Evolutionary conservation across 2,329 filamentous ascomycete genomes (phyloP).

Genomic region (Calonectria henricotiae): DNA sequence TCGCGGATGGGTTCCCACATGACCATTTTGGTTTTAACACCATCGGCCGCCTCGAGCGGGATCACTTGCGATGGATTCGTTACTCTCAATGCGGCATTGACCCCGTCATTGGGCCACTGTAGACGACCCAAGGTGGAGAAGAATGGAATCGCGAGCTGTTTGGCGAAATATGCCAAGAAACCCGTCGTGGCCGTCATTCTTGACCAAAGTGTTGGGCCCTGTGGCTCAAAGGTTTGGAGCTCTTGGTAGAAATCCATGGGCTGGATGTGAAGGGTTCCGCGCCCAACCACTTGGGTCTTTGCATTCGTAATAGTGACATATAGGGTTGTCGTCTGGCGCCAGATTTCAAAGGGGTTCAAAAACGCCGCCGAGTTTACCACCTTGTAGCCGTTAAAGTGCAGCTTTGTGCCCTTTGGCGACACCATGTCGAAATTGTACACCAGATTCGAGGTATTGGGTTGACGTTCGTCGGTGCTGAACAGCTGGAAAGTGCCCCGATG

Average conservation of each 20-base stretch:
- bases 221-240: conserved; percentile 67
- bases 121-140: conserved; percentile 44
- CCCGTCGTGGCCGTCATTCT: conserved; percentile 20
- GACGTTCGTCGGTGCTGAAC: conserved; percentile 70
- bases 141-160: conserved; percentile 37
- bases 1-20: conserved; percentile 70
- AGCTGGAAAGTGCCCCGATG: conserved; percentile 73
- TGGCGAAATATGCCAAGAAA: conserved; percentile 38
- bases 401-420: conserved; percentile 67
- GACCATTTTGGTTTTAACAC: conserved; percentile 69
- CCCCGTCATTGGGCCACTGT: conserved; percentile 40
- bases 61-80: conserved; percentile 59
- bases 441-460: conserved; percentile 73
- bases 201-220: conserved; percentile 36
- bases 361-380: conserved; percentile 74
- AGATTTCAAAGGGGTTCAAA: conserved; percentile 71
- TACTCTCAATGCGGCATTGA: conserved; percentile 23
- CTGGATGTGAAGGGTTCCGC: conserved; percentile 73
- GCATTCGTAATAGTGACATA: conserved; percentile 73
- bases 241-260: conserved; percentile 71
- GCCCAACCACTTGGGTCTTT: conserved; percentile 60
- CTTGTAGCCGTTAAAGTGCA: conserved; percentile 77
- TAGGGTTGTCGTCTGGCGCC: conserved; percentile 75
- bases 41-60: conserved; percentile 68
- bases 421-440: conserved; percentile 76